Percentiles rank a stretch among this genome's conserved stretches.
Evolutionary conservation across 2,329 filamentous ascomycete genomes (phyloP).

Genomic region (Eutypa lata): DNA sequence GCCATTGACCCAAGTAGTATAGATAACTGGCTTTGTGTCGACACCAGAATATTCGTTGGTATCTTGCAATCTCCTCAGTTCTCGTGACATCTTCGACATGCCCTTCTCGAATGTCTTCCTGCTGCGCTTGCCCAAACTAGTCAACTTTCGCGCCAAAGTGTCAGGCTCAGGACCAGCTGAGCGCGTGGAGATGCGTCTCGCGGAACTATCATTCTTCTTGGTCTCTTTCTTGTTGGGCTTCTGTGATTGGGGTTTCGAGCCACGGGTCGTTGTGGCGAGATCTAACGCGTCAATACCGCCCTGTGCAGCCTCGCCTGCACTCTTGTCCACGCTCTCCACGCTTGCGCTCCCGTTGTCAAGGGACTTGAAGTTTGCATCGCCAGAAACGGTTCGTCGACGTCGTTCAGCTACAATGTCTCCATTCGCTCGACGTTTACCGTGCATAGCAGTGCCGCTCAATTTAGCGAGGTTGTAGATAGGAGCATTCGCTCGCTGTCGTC

Average conservation of each 20-base stretch:
- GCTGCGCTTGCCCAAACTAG: constrained; percentile 58
- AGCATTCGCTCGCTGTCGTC: constrained; percentile 52
- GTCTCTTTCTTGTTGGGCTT: constrained; percentile 32
- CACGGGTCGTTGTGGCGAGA: constrained; percentile 38
- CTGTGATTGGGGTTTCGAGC: constrained; percentile 31
- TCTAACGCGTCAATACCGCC: constrained; percentile 47
- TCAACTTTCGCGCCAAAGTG: constrained; percentile 45
- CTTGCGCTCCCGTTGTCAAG: constrained; percentile 18
- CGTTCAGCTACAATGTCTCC: constrained; percentile 45
- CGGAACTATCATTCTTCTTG: constrained; percentile 5
- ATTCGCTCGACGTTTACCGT: constrained; percentile 54
- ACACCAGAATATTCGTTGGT: constrained; percentile 60
- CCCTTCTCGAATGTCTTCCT: constrained; percentile 51
- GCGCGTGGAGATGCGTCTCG: constrained; percentile 43
- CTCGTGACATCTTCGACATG: constrained; percentile 48
- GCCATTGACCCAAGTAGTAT: constrained; percentile 63
- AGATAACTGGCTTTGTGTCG: constrained; percentile 54
- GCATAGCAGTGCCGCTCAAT: constrained; percentile 59
- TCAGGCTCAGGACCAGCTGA: constrained; percentile 40
- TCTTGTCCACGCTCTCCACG: constrained; percentile 16
- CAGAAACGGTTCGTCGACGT: constrained; percentile 45
- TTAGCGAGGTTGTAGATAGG: constrained; percentile 66
- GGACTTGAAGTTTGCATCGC: constrained; percentile 32
- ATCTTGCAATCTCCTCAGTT: constrained; percentile 58
- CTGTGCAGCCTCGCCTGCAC: constrained; percentile 22